Base-by-base conservation (phyloP, 2,329 filamentous ascomycete species). In the Phyllosticta citribraziliensis region DNA sequence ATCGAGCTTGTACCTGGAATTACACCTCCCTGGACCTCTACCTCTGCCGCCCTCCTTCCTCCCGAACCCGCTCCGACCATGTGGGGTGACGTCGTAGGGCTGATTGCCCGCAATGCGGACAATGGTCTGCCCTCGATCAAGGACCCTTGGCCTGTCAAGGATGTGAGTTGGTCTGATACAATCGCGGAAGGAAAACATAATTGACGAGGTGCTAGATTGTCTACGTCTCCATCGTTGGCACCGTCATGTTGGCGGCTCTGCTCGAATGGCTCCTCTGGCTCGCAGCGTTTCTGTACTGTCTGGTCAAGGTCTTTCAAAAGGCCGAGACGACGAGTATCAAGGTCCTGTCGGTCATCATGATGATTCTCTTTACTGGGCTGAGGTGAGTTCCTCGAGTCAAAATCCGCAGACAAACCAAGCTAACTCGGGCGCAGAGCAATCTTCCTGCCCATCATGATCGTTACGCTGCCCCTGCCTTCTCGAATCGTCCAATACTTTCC, bases 211-310 rank as follows among this genome's bases (percentile, higher is more conserved):
- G 8, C 24, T 54, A 60, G 56, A 59, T 62, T 50, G 54, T 61
- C 14, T 60, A 61, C 57, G 55, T 52, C 14, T 51, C 63, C n/a
- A 65, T 97, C 66, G 82, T 97, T 40, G 89, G 89, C 19, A 74
- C 87, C 6, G 79, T 97, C 56, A 91, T 97, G 86, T 69, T 94
- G 24, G 89, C 88, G 63, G 93, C 93, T 2, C 80, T 91, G 30
- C 79, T 97, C 9, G 93, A 97, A 76, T 97, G 94, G 91, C 86
- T 96, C 63, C 82, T 97, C 14, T 97, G 92, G 91, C 81, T 97
- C 51, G 85, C 88, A n/a, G 91, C 93, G 3, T 97, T 97, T 71
- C 72, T 94, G 64, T 97, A 97, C 75, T 97, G 93, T 71, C 79
- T 97, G 1, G 78, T 85, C 70, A 96, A 97, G 73, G 91, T 93